These are phyloP conservation scores for Lepidium aucheri DNA, from an alignment of 345 rosid genomes.

Conservation along the genomic window DNA sequence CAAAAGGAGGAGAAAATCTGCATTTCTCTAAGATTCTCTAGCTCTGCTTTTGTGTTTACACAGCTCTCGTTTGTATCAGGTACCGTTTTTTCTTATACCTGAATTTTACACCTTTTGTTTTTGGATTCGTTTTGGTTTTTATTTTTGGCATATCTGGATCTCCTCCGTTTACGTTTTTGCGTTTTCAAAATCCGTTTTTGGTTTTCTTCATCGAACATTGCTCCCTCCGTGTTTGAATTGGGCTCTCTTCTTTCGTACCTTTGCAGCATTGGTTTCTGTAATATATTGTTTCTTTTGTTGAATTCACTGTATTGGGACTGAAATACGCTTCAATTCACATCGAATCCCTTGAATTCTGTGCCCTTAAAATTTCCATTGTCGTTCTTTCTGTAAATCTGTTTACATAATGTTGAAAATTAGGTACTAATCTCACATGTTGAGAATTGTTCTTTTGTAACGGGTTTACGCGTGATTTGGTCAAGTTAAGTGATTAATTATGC, in stretches of 20 bases:
- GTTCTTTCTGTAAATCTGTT: too few relatives aligned
- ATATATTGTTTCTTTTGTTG: not conserved
- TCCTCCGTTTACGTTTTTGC: not conserved
- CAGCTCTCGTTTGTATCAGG: constrained; percentile 12
- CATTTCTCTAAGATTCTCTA: not conserved
- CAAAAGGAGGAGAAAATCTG: constrained; percentile 10
- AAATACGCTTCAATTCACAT: not conserved
- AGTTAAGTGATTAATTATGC: not conserved
- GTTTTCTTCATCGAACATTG: not conserved
- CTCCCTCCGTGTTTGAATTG: not conserved
- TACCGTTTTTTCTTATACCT: not conserved
- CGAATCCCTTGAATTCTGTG: not conserved
- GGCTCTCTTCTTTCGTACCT: not conserved
- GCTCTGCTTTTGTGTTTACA: not conserved
- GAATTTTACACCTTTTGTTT: not conserved
- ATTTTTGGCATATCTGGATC: not conserved
- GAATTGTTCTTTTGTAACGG: not conserved
- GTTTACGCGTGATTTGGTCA: constrained; percentile 2
- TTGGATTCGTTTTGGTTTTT: not conserved
- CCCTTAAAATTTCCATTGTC: not conserved
- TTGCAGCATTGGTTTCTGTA: constrained; percentile 2
- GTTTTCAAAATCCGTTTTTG: not conserved
- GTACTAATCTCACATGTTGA: not conserved
- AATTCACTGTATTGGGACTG: not conserved
- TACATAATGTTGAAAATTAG: not conserved